Evolutionary conservation across 768 basidiomycete genomes (phyloP), one percentile per base, ranked within the genome.

Genomic region (Vishniacozyma victoriae): DNA sequence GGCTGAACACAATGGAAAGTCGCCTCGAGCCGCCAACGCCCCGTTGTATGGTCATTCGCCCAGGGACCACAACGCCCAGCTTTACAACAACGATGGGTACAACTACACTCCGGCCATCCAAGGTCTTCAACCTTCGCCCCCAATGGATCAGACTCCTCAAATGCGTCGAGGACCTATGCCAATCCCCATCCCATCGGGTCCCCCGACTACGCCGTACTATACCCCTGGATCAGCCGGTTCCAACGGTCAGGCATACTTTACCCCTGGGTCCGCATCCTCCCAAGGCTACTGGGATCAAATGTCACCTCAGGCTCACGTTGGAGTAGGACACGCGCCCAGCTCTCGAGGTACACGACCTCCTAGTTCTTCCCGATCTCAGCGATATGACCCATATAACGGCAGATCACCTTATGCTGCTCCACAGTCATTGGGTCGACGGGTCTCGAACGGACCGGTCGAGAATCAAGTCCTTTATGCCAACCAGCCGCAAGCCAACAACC

Each of bases 121-220:
- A 12, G 41, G 50, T 40, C 52, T 41, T 3, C 46, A 42, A 5
- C 54, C 47, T 20, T 42, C 44, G 1, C 43, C 45, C 35, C 35
- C 45, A 23, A 26, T 24, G 7, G 35, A 40, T 16, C 45, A 42
- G 4, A 44, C 51, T 14, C 35, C 49, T 31, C 52, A 43, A 22
- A 25, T 52, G 51, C 12, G 48, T 57, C 24, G 53, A 51, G 51
- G 44, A 1, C 56, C 56, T 16, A 57, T 57, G 51, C 43, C 47
- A 6, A 52, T 57, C 24, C 56, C 56, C 9, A 27, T 46, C 15
- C 39, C 41, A 3, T 48, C 44, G 23, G 36, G 41, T 29, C 41
- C 25, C 16, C 53, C 50, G 6, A 42, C 36, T 19, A 24, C 16
- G 7, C 26, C 36, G 2, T 48, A 44, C 40, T 25, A 41, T 14